Evolutionary conservation across 2,329 filamentous ascomycete species (phyloP).

Genomic region (Epicoccum nigrum): DNA sequence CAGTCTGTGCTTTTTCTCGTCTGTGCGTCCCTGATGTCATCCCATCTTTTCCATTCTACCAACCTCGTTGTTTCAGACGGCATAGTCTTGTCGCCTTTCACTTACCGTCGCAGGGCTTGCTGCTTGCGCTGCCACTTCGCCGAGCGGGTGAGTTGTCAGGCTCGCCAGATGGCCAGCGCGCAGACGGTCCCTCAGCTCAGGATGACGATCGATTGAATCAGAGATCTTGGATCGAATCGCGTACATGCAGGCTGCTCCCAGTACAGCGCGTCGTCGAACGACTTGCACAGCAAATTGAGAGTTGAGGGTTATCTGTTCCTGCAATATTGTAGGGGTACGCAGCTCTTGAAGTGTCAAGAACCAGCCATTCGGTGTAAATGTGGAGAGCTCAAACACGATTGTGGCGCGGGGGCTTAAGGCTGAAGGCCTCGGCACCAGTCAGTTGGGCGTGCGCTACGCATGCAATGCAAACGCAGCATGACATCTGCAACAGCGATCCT

Average conservation of each 20-base stretch:
- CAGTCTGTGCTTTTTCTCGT: conserved; percentile 18
- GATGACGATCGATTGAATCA: conserved; percentile 20
- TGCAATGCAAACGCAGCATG: conserved; percentile 35
- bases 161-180: conserved; percentile 28
- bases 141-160: conserved; percentile 33
- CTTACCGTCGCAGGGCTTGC: conserved; percentile 11
- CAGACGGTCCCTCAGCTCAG: conserved; percentile 20
- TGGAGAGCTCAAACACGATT: conserved; percentile 37
- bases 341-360: conserved; percentile 35
- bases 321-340: conserved; percentile 12
- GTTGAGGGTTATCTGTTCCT: neutral
- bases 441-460: conserved; percentile 20
- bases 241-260: conserved; percentile 11
- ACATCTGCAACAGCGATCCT: conserved; percentile 42
- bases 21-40: conserved; percentile 37
- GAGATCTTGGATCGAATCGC: conserved; percentile 6
- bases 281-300: conserved; percentile 9
- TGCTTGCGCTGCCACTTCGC: conserved; percentile 15
- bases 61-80: conserved; percentile 11
- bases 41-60: conserved; percentile 4
- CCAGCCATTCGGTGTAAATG: conserved; percentile 31
- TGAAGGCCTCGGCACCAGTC: conserved; percentile 33
- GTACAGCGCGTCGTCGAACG: conserved; percentile 6
- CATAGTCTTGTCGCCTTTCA: conserved; percentile 18
- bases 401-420: conserved; percentile 29